These are phyloP conservation scores for Dactylellina cionopaga DNA, from an alignment of 2,329 filamentous ascomycete genomes.

Conservation along the genomic window DNA sequence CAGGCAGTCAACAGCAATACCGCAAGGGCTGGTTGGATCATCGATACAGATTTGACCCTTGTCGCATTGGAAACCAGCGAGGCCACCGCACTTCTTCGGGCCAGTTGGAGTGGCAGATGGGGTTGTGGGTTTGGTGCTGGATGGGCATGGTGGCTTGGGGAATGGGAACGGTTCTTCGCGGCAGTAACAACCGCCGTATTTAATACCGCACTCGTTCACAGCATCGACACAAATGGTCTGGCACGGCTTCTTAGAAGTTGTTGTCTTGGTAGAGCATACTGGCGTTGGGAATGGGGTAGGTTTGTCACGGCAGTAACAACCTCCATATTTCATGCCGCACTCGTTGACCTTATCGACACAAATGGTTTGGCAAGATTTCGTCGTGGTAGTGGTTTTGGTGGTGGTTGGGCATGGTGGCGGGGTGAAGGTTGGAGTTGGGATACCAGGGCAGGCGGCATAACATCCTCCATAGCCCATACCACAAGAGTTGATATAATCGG, in stretches of 20 bases:
- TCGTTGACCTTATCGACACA: slow-evolving; percentile 53
- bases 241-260: slow-evolving; percentile 32
- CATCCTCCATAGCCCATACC: slow-evolving; percentile 34
- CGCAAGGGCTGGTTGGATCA: slow-evolving; percentile 44
- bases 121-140: slow-evolving; percentile 4
- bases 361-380: slow-evolving; percentile 36
- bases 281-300: slow-evolving; percentile 20
- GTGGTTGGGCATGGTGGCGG: slow-evolving; percentile 24
- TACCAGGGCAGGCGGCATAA: slow-evolving; percentile 23
- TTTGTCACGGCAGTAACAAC: slow-evolving; percentile 43
- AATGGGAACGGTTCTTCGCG: slow-evolving; percentile 15
- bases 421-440: slow-evolving; percentile 27
- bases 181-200: slow-evolving; percentile 55
- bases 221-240: slow-evolving; percentile 52
- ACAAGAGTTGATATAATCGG: slow-evolving; percentile 50
- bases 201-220: slow-evolving; percentile 54
- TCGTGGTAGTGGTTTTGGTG: slow-evolving; percentile 16
- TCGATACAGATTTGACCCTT: slow-evolving; percentile 47
- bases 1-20: slow-evolving; percentile 46
- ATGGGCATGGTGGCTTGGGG: slow-evolving; percentile 49
- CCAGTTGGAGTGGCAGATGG: slow-evolving; percentile 10
- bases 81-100: slow-evolving; percentile 38
- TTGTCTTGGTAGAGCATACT: slow-evolving; percentile 27
- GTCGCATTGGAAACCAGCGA: slow-evolving; percentile 23
- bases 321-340: slow-evolving; percentile 53